Evolutionary conservation across 179 eudicot genomes (phyloP), one percentile per base, ranked within the genome.

Genomic region (Corrigiola litoralis): DNA sequence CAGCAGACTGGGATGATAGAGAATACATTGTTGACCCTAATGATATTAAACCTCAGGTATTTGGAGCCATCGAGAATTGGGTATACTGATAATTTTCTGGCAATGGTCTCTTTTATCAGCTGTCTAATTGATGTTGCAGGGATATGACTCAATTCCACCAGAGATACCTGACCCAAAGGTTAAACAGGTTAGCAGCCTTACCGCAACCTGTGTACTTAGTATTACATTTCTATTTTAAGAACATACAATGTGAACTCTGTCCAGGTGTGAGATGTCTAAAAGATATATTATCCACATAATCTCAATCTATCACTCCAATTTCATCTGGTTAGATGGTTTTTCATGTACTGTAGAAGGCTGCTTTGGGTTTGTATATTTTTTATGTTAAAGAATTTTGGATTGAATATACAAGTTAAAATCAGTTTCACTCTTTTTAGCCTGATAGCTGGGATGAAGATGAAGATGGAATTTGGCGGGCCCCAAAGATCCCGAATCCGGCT

Each of bases 401-500:
- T n/a, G n/a, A n/a, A n/a, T n/a, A n/a, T 34, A 31, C 16, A 8
- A 12, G 1, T 45, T 1, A 17, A 18, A 10, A 8, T 33, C 48
- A 25, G 17, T 60, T 42, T 60, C 6, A 3, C 11, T 28, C 52
- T 47, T 27, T 31, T 42, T 45, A 91, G 97, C 96, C 95, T 67
- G 81, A 64, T 72, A 67, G 79, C 58, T 91, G 97, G 96, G 97
- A 91, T 74, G 97, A 91, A 66, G 96, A 89, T 40, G 98, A 92
- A 16, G 96, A 92, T 77, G 98, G 98, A 48, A 75, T 81, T 50
- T 92, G 98, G 98, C 88, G 76, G 66, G 65, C 95, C n/a, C 80
- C 82, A 18, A 92, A 79, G 76, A 63, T 92, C 11, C 98, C 96
- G 50, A 92, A 91, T 75, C 96, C 96, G 31, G 92, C 86, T 53